Evolutionary conservation across 1,139 yeast species (phyloP).

Genomic region (Tardiomyces blankii): DNA sequence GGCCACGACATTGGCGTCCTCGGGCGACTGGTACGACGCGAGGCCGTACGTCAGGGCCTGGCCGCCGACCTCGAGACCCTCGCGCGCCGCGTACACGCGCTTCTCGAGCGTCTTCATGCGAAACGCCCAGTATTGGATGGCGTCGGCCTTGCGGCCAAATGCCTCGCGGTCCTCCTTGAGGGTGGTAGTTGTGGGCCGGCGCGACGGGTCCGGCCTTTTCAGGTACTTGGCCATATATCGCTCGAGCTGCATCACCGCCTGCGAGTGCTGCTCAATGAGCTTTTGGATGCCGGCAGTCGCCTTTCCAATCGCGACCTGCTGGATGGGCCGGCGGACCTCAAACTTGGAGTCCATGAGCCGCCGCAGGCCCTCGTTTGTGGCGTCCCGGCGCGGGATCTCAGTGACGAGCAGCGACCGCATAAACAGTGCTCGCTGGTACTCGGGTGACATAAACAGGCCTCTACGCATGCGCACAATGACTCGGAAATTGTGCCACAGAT

Average conservation of each 20-base stretch:
- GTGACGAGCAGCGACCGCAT: conserved; percentile 26
- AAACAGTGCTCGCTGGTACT: conserved; percentile 20
- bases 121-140: conserved; percentile 20
- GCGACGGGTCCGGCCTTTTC: conserved; percentile 19
- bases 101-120: conserved; percentile 17
- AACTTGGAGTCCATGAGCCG: conserved; percentile 9
- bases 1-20: conserved; percentile 22
- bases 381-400: conserved; percentile 22
- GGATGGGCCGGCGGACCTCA: conserved; percentile 12
- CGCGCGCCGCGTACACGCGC: conserved; percentile 18
- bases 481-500: conserved; percentile 22
- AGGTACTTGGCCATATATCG: conserved; percentile 23
- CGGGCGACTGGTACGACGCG: conserved; percentile 22
- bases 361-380: conserved; percentile 20
- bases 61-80: conserved; percentile 7
- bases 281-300: conserved; percentile 20
- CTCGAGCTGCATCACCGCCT: conserved; percentile 21
- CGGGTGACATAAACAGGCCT: conserved; percentile 15
- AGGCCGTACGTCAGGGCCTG: conserved; percentile 25
- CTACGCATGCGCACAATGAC: conserved; percentile 22
- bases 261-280: conserved; percentile 19
- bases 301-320: conserved; percentile 25
- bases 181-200: conserved; percentile 14
- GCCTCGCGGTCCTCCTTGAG: conserved; percentile 12
- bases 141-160: conserved; percentile 15